A percentile compares a stretch with the other conserved stretches of the same genome.
These are phyloP conservation scores for Kodamaea neixiangensis DNA, from an alignment of 805 yeast genomes.

Conservation along the genomic window DNA sequence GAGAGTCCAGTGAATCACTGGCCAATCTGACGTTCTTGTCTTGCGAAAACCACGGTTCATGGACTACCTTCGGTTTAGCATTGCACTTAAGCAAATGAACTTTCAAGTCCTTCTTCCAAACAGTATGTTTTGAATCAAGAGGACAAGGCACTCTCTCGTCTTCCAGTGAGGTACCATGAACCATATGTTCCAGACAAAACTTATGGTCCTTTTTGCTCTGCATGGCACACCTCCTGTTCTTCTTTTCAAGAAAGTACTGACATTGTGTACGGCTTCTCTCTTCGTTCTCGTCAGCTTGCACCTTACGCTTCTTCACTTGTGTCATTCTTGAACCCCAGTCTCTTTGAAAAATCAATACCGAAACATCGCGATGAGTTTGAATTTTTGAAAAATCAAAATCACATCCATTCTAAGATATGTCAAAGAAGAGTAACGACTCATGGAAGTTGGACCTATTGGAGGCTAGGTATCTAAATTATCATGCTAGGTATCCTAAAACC, in stretches of 20 bases:
- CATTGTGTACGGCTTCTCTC: slow-evolving; percentile 28
- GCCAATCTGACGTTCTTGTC: slow-evolving; percentile 45
- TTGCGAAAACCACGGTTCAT: slow-evolving; percentile 52
- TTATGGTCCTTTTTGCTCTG: slow-evolving; percentile 50
- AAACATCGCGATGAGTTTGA: slow-evolving; percentile 7
- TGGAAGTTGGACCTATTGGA: slow-evolving; percentile 63
- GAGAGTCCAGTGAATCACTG: slow-evolving; percentile 1
- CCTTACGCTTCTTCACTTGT: slow-evolving; percentile 11
- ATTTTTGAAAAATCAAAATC: slow-evolving; percentile 6
- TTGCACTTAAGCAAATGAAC: slow-evolving; percentile 66
- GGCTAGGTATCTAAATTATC: slow-evolving; percentile 42
- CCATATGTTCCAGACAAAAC: slow-evolving; percentile 66
- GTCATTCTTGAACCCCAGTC: slow-evolving; percentile 1
- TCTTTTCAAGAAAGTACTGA: slow-evolving; percentile 48
- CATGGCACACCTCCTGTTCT: slow-evolving; percentile 61
- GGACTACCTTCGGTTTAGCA: slow-evolving; percentile 35
- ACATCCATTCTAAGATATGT: neutral
- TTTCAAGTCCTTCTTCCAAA: slow-evolving; percentile 59
- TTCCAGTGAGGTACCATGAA: slow-evolving; percentile 14
- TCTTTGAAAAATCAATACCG: slow-evolving; percentile 4
- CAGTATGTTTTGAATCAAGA: slow-evolving; percentile 69
- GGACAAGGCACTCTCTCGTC: slow-evolving; percentile 69
- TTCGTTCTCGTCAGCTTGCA: slow-evolving; percentile 1
- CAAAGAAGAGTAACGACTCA: slow-evolving; percentile 39
- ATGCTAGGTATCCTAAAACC: slow-evolving; percentile 53